phyloP scores from a whole-genome alignment of 805 yeast species.

The Saccharomyces jurei region DNA sequence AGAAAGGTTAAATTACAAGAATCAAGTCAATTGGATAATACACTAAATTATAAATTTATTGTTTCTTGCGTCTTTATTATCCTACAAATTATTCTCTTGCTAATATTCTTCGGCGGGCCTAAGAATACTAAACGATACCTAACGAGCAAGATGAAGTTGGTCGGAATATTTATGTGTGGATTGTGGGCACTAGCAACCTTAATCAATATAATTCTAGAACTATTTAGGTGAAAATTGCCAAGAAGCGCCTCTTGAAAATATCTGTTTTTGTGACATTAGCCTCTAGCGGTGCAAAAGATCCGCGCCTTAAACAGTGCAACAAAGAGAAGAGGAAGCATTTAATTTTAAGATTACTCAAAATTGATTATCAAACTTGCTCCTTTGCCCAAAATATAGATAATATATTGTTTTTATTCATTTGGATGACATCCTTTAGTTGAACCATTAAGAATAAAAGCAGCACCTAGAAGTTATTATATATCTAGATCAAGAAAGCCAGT shows the following conservation, averaged over 20 bases:
- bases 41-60: slow-evolving; percentile 17
- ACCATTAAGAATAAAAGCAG: neutral
- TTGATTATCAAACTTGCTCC: neutral
- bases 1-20: slow-evolving; percentile 17
- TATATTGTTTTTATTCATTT: neutral
- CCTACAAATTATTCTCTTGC: slow-evolving; percentile 15
- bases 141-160: slow-evolving; percentile 9
- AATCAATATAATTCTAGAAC: slow-evolving; percentile 20
- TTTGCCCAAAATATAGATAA: neutral
- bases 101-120: slow-evolving; percentile 15
- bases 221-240: slow-evolving; percentile 3
- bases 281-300: neutral
- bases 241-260: neutral
- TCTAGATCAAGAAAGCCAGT: neutral
- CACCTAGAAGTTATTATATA: neutral
- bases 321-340: neutral
- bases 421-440: neutral
- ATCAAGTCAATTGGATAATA: neutral
- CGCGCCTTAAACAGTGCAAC: neutral
- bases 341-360: neutral
- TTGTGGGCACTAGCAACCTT: slow-evolving; percentile 24
- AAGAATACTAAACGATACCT: slow-evolving; percentile 5
- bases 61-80: slow-evolving; percentile 21
- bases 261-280: neutral
- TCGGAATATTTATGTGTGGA: slow-evolving; percentile 22